Base-by-base conservation (phyloP, 495 filamentous ascomycete genomes). In the Podospora bellae-mahoneyi region DNA sequence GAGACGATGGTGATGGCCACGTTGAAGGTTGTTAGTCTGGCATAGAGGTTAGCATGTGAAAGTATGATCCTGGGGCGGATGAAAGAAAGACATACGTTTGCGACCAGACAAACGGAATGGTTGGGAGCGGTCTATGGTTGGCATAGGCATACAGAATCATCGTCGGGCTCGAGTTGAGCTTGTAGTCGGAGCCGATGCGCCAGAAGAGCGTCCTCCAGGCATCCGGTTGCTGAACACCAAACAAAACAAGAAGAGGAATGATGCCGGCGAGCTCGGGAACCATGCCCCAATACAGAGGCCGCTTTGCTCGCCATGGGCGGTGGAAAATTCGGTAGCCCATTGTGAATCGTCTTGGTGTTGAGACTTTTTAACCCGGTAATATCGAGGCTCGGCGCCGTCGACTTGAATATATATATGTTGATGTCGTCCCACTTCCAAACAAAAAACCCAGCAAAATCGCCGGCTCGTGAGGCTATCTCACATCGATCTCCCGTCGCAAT, bases 161-260 rank as follows among this genome's bases (percentile, higher is more conserved):
- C 54, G 82, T 82, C 23, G 93, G 93, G 67, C 87, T 85, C 70
- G 92, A 95, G 78, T 96, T 96, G 84, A 92, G 93, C 62, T 89
- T 88, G 72, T 92, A 86, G 57, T 92, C 83, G 60, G 82, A 84
- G 60, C 93, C 93, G 74, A 95, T 89, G 72, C 88, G 82, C 93
- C 93, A 97, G 74, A 97, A 78, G 64, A 83, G 85, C 6, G 91
- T 90, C 23, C 91, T 87, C 76, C 92, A 97, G 60, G 88, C 78
- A 78, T 96, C 85, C 64, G 93, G 92, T 27, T 88, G 86, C 64
- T 92, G 90, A 70, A 97, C 88, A 63, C 90, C 92, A 68, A 91
- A 93, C 68, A 97, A 83, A 19, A 92, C 89, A 57, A 97, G 84
- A 23, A 88, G 80, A 18, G 87, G 84, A 69, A 97, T 83, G 48